Evolutionary conservation across 345 rosid genomes (phyloP), one percentile per base, ranked within the genome.

Genomic region (Populus euphratica): DNA sequence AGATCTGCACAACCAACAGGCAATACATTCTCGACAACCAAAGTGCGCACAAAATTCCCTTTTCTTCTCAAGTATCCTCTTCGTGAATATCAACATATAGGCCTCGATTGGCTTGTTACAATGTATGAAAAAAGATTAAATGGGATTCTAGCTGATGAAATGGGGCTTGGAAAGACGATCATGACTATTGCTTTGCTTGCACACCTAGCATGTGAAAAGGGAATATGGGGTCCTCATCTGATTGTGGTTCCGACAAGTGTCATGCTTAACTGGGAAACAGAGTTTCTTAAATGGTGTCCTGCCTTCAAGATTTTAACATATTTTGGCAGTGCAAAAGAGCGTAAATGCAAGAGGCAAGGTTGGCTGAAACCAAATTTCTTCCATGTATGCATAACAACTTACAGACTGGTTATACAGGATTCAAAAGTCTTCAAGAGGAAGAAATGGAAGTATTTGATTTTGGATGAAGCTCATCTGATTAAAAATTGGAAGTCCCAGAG

Each of bases 251-350:
- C 99, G 65, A 96, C 99, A 52, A 94, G 97, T 89, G 99, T 96
- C 78, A 94, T 94, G 99, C 98, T 94, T 73, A 94, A 96, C 82
- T 96, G 99, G 99, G 99, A 96, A 89, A 96, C 99, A 75, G 99
- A 96, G 81, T 96, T 96, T 89, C 95, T 94, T 80, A 96, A 93
- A 82, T 96, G 99, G 99, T 92, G 97, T 86, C 99, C 99, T 81
- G 99, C 99, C 69, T 94, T 96, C 81, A 96, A 96, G 87, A 96
- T 96, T 77, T 90, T 96, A 72, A 94, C 99, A 67, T 96, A 96
- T 87, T 96, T 94, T 82, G 98, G 99, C 81, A 96, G 92, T 88
- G 98, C 99, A 69, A 96, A 92, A 81, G 99, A 94, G 27, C 27
- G 27, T 73, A 96, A 90, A 80, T 85, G 87, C 77, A 96, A 96